These are phyloP conservation scores for Arabidopsis suecica DNA, from an alignment of 345 rosid species.

Conservation along the genomic window DNA sequence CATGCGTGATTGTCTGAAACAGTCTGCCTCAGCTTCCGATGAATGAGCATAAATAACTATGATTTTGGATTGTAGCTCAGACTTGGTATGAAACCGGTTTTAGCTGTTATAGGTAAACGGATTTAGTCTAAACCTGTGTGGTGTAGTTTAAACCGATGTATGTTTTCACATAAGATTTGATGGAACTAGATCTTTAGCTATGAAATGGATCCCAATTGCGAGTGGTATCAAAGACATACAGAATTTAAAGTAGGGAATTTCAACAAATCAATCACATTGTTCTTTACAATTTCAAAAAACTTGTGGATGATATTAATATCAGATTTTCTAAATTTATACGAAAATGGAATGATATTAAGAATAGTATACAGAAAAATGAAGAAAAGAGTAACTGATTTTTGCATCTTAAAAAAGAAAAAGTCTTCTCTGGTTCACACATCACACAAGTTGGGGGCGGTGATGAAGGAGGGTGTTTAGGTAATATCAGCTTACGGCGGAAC, in stretches of 20 bases:
- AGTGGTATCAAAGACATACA: neutral
- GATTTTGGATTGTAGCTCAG: constrained; percentile 29
- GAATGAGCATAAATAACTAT: constrained; percentile 47
- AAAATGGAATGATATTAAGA: neutral
- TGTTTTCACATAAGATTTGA: neutral
- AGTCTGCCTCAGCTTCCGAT: constrained; percentile 59
- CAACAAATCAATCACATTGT: neutral
- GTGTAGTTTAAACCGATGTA: constrained; percentile 21
- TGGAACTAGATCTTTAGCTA: constrained; percentile 7
- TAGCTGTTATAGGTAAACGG: constrained; percentile 17
- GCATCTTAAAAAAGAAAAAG: neutral
- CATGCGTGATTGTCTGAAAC: constrained; percentile 86
- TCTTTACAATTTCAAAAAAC: neutral
- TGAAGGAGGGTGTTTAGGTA: neutral
- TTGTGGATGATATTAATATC: no score
- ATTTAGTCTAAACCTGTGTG: constrained; percentile 5
- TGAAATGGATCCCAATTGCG: constrained; percentile 16
- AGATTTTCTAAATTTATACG: neutral
- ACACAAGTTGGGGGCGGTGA: neutral
- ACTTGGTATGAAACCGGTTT: constrained; percentile 28
- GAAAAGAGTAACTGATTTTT: neutral
- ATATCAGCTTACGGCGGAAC: constrained; percentile 36
- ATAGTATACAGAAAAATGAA: neutral
- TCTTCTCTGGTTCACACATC: neutral
- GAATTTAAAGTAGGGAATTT: neutral